These are phyloP conservation scores for Elaeis guineensis DNA, from an alignment of 176 grass and related monocot genomes.

Conservation along the genomic window DNA sequence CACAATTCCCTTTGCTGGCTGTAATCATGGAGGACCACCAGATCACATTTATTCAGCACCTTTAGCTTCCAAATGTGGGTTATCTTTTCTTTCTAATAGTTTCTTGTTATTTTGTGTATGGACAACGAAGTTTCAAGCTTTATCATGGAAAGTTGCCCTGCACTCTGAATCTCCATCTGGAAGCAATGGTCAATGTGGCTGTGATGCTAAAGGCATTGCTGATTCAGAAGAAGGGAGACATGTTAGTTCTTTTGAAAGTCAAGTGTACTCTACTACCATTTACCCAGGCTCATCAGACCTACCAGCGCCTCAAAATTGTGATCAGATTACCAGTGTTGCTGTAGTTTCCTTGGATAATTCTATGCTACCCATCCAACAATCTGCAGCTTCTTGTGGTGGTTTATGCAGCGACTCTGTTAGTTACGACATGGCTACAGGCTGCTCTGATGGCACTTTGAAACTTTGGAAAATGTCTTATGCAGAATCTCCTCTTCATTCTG, in stretches of 20 bases:
- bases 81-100: constrained; percentile 38
- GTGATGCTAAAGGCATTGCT: constrained; percentile 29
- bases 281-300: constrained; percentile 47
- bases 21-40: constrained; percentile 33
- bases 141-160: constrained; percentile 67
- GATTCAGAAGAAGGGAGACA: constrained; percentile 32
- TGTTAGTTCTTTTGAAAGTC: constrained; percentile 37
- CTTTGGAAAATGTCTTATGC: constrained; percentile 57
- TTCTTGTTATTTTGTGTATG: constrained; percentile 75
- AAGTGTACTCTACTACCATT: constrained; percentile 39
- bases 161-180: constrained; percentile 33
- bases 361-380: constrained; percentile 41
- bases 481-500: constrained; percentile 28
- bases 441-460: constrained; percentile 61
- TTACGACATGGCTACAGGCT: constrained; percentile 82
- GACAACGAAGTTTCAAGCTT: constrained; percentile 46
- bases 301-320: constrained; percentile 33
- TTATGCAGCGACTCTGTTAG: constrained; percentile 17
- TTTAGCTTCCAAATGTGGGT: constrained; percentile 38
- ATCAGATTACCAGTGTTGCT: constrained; percentile 52
- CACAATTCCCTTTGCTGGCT: constrained; percentile 43
- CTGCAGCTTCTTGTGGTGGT: constrained; percentile 29
- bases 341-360: constrained; percentile 33
- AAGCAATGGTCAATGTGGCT: constrained; percentile 25
- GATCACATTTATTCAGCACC: constrained; percentile 71